Conservation (phyloP, 2,329 filamentous ascomycete genomes). For the Rugonectria rugulosa region DNA sequence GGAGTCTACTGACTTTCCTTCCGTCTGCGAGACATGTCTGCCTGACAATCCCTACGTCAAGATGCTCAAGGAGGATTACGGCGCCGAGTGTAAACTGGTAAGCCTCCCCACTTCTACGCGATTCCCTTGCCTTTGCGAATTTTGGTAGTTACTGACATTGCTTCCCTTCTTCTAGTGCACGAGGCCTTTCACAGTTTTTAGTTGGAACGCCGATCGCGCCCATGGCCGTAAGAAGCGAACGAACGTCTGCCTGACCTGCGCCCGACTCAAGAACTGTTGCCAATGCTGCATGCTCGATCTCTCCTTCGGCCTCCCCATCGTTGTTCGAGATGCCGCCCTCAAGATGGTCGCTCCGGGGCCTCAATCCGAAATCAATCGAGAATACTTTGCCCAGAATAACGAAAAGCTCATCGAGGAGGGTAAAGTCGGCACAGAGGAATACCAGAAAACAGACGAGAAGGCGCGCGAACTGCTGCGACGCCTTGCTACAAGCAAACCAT, state of each 20-base stretch:
- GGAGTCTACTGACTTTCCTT: conserved; percentile 92
- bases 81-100: conserved; percentile 79
- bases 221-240: conserved; percentile 88
- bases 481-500: conserved; percentile 91
- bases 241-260: conserved; percentile 95
- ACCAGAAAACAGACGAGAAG: conserved; percentile 97
- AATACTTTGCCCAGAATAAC: conserved; percentile 98
- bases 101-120: conserved; percentile 20
- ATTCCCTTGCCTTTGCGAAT: conserved; percentile 5
- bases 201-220: conserved; percentile 92
- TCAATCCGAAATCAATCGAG: conserved; percentile 89
- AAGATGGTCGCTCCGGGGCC: conserved; percentile 98
- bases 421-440: conserved; percentile 82
- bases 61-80: conserved; percentile 98
- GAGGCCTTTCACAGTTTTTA: conserved; percentile 93
- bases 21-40: conserved; percentile 90
- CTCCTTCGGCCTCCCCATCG: conserved; percentile 93
- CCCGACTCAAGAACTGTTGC: conserved; percentile 97
- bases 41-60: conserved; percentile 98
- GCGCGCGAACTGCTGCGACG: conserved; percentile 85
- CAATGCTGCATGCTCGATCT: conserved; percentile 99
- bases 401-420: conserved; percentile 96
- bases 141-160: conserved; percentile 11
- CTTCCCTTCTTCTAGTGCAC: conserved; percentile 66
- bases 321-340: conserved; percentile 91